A percentile compares a stretch with the other conserved stretches of the same genome.
Evolutionary conservation across 2,329 filamentous ascomycete genomes (phyloP).

Genomic region (Xylariaceae sp.): DNA sequence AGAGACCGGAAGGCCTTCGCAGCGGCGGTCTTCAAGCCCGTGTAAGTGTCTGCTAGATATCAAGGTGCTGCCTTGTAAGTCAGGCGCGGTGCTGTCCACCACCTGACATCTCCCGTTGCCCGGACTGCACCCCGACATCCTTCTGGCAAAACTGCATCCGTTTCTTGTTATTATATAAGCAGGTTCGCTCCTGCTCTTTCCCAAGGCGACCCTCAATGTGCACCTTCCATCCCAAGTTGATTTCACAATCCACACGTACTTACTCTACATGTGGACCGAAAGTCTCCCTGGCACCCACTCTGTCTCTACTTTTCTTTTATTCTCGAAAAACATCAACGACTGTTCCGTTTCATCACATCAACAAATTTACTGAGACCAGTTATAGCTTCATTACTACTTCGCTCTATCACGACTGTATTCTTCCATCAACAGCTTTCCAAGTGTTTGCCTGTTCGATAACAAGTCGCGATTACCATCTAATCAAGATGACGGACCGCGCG

Average conservation of each 20-base stretch:
- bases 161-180: too few relatives aligned
- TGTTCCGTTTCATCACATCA: too few relatives aligned
- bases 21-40: not conserved
- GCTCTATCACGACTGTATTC: not conserved
- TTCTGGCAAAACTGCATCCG: too few relatives aligned
- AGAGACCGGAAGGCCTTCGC: not conserved
- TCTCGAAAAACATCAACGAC: not conserved
- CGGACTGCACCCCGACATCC: not conserved
- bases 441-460: not conserved
- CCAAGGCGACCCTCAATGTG: not conserved
- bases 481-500: conserved; percentile 26
- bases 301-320: not conserved
- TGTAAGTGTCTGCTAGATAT: conserved; percentile 9
- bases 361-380: too few relatives aligned
- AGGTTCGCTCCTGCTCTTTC: too few relatives aligned
- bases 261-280: not conserved
- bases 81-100: not conserved
- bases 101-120: not conserved
- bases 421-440: not conserved
- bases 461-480: not conserved
- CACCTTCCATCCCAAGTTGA: not conserved
- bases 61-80: not conserved
- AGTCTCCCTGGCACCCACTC: not conserved
- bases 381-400: not conserved
- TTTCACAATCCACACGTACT: too few relatives aligned